Percentiles rank a stretch among this genome's conserved stretches.
Conservation (phyloP, 2,329 filamentous ascomycete genomes). For the Waltergamsia citrina region DNA sequence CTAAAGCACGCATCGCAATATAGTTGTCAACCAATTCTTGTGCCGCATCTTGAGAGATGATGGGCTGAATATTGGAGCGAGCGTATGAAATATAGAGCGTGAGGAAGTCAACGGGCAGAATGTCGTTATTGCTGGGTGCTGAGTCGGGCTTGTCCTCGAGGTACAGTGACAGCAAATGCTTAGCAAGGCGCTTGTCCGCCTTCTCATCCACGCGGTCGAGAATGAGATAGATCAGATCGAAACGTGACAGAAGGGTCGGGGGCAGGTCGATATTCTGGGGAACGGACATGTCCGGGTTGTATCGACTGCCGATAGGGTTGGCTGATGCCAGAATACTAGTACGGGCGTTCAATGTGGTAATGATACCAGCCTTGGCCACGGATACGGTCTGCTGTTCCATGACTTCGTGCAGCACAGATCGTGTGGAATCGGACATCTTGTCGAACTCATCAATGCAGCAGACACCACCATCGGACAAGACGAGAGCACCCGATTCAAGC, state of each 20-base stretch:
- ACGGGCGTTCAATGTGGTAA: slow-evolving; percentile 89
- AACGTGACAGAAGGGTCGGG: slow-evolving; percentile 87
- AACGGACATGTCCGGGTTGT: slow-evolving; percentile 91
- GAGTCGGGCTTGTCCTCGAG: slow-evolving; percentile 90
- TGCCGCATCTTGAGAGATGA: slow-evolving; percentile 71
- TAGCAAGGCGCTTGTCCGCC: slow-evolving; percentile 76
- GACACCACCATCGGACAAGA: slow-evolving; percentile 72
- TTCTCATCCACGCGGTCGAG: slow-evolving; percentile 90
- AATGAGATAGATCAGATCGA: slow-evolving; percentile 94
- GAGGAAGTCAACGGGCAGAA: slow-evolving; percentile 88
- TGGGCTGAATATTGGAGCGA: slow-evolving; percentile 74
- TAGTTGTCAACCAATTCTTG: slow-evolving; percentile 79
- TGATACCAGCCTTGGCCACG: slow-evolving; percentile 86
- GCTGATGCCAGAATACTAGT: slow-evolving; percentile 94
- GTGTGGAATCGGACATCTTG: slow-evolving; percentile 73
- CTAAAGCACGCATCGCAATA: slow-evolving; percentile 89
- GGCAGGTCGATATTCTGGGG: slow-evolving; percentile 97
- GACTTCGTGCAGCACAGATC: slow-evolving; percentile 77
- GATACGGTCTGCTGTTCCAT: slow-evolving; percentile 86
- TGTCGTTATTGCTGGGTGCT: slow-evolving; percentile 62
- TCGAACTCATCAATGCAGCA: slow-evolving; percentile 83
- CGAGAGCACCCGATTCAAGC: slow-evolving; percentile 69
- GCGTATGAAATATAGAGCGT: slow-evolving; percentile 97
- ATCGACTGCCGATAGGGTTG: slow-evolving; percentile 96
- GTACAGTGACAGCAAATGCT: slow-evolving; percentile 93